A percentile compares a stretch with the other conserved stretches of the same genome.
These are phyloP conservation scores for Phytophthora hibernalis DNA, from an alignment of 352 stramenopile species.

Conservation along the genomic window DNA sequence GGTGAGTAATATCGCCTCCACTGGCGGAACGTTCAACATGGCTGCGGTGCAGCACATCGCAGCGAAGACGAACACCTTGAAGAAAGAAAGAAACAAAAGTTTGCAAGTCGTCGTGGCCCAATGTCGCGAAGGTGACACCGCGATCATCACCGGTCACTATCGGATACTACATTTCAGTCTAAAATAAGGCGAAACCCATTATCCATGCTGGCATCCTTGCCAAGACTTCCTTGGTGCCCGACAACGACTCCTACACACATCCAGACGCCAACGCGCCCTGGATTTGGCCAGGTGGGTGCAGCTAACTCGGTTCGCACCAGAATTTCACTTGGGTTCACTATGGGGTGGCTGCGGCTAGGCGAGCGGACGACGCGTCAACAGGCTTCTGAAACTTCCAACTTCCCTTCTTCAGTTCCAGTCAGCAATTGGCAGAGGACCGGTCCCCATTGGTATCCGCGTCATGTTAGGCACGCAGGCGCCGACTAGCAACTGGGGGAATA, in stretches of 20 bases:
- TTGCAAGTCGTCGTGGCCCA: too few relatives aligned
- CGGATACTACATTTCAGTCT: too few relatives aligned
- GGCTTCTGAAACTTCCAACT: slow-evolving; percentile 14
- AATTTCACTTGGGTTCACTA: slow-evolving; percentile 26
- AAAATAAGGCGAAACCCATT: too few relatives aligned
- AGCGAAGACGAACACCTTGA: slow-evolving; percentile 10
- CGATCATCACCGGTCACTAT: slow-evolving; percentile 5
- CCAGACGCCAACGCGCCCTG: slow-evolving; percentile 5
- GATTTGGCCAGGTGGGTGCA: slow-evolving; percentile 23
- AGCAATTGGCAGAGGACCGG: slow-evolving; percentile 9
- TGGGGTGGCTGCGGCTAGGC: slow-evolving; percentile 11
- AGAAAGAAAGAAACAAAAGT: slow-evolving; percentile 3
- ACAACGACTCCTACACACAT: not conserved
- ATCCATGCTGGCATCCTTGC: too few relatives aligned
- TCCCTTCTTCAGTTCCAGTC: slow-evolving; percentile 29
- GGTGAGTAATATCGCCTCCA: too few relatives aligned
- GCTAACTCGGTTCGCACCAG: slow-evolving; percentile 14
- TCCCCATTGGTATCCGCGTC: not conserved
- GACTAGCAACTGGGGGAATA: slow-evolving; percentile 60
- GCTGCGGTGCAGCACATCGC: slow-evolving; percentile 25
- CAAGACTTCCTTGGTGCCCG: too few relatives aligned
- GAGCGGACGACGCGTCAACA: slow-evolving; percentile 26
- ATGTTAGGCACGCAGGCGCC: slow-evolving; percentile 52
- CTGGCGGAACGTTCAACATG: slow-evolving; percentile 27
- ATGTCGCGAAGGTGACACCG: not conserved